Evolutionary conservation across 352 stramenopile species (phyloP), one percentile per base, ranked within the genome.

Genomic region (Phytophthora foliorum): DNA sequence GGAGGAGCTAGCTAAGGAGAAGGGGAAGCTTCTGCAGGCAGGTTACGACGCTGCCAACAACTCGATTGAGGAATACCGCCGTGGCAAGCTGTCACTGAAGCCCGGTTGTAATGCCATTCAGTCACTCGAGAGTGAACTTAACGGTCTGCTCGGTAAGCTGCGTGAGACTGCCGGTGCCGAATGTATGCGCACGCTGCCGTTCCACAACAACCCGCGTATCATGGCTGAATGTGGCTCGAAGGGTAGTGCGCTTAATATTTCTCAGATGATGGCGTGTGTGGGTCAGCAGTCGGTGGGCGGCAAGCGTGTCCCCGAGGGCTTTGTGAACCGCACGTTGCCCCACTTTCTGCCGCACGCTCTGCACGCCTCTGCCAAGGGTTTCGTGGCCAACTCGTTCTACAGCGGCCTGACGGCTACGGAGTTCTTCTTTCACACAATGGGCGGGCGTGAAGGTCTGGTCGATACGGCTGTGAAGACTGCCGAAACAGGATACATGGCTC

Each of bases 371-470:
- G 97, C 98, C 8, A 99, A 99, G 75, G 98, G 98, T n/a, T 99
- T 99, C 73, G 98, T 99, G 8, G 95, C 97, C 16, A 99, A 99
- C 71, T 99, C 95, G 45, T 99, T 99, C 78, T 99, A 98, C 81
- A 98, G 91, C 31, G 98, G 98, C 31, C 81, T 99, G 49, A 99
- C 93, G 16, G 97, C 98, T 19, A 99, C 97, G 10, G 98, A 99
- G 84, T 99, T 99, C 72, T 99, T 99, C 73, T 99, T 99, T 82
- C 98, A 99, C 80, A 99, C 97, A 0, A 99, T 99, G 98, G 98
- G 97, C 56, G 98, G 98, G 25, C 89, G 98, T 77, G 98, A 99
- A 94, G 98, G 98, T 69, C 81, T 99, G n/a, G 98, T 99, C 31
- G 98, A 99, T 88, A 99, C 98, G 11, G 98, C 98, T 21, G 98